Conservation (phyloP, 306 rosid species). For the Fragaria ananassa region DNA sequence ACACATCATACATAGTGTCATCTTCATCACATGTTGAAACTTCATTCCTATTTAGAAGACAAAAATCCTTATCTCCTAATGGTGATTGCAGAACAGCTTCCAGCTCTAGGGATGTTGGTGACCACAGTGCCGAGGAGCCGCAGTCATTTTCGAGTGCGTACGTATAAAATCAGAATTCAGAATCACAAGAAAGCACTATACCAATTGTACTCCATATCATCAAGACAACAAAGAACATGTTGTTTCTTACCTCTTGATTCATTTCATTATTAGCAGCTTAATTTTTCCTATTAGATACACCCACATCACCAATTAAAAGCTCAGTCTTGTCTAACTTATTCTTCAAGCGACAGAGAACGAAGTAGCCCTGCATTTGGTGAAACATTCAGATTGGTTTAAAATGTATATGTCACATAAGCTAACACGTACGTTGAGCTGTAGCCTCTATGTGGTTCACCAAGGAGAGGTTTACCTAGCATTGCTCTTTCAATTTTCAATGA, state of each 20-base stretch:
- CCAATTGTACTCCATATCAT: background rate
- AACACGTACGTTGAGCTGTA: too few species aligned
- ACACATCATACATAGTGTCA: background rate
- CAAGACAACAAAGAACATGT: background rate
- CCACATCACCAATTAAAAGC: constrained; percentile 3
- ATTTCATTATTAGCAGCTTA: background rate
- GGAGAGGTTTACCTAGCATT: too few species aligned
- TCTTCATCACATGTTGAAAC: constrained; percentile 11
- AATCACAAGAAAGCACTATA: constrained; percentile 9
- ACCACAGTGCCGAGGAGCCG: background rate
- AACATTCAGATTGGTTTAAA: too few species aligned
- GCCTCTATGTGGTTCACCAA: too few species aligned
- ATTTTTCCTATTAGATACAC: constrained; percentile 11
- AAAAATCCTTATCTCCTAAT: background rate
- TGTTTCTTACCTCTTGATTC: background rate
- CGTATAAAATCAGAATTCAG: background rate
- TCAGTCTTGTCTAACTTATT: background rate
- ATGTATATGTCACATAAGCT: too few species aligned
- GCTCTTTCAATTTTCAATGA: too few species aligned
- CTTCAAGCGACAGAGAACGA: too few species aligned
- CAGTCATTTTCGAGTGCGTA: background rate
- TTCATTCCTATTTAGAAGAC: background rate
- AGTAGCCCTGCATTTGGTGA: too few species aligned
- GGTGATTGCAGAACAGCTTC: constrained; percentile 4
- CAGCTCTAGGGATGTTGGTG: background rate